Conservation (phyloP, 495 filamentous ascomycete species). For the Lepidopterella palustris region DNA sequence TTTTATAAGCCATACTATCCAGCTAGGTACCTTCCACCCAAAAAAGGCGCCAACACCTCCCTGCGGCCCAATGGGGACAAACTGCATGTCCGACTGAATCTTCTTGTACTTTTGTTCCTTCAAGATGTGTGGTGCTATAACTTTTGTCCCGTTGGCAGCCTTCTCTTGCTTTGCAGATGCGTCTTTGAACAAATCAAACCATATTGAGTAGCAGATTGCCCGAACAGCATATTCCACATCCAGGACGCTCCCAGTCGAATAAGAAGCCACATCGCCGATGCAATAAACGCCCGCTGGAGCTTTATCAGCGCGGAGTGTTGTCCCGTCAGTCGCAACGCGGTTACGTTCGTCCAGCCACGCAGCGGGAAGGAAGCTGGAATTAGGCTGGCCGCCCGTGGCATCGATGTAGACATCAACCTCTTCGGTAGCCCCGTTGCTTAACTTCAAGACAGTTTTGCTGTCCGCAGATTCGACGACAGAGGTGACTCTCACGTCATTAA, state of each 20-base stretch:
- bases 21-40: slow-evolving; percentile 49
- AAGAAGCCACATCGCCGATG: slow-evolving; percentile 39
- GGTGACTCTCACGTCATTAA: slow-evolving; percentile 33
- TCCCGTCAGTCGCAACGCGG: slow-evolving; percentile 38
- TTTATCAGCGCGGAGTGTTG: slow-evolving; percentile 40
- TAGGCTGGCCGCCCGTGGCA: slow-evolving; percentile 40
- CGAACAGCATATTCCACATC: slow-evolving; percentile 8
- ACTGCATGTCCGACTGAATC: slow-evolving; percentile 31
- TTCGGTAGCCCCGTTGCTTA: slow-evolving; percentile 35
- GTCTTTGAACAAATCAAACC: background rate
- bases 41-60: slow-evolving; percentile 50
- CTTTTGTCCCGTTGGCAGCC: slow-evolving; percentile 1
- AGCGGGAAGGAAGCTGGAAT: slow-evolving; percentile 39
- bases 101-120: slow-evolving; percentile 28
- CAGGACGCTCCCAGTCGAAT: slow-evolving; percentile 28
- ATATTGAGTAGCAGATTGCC: background rate
- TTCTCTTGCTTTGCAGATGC: slow-evolving; percentile 32
- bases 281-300: slow-evolving; percentile 44
- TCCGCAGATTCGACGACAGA: slow-evolving; percentile 14
- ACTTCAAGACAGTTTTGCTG: slow-evolving; percentile 28
- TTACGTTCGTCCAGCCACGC: slow-evolving; percentile 34
- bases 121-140: background rate
- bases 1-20: slow-evolving; percentile 36
- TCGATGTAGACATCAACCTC: slow-evolving; percentile 46
- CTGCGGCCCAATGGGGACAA: slow-evolving; percentile 49